A percentile compares a stretch with the other conserved stretches of the same genome.
Evolutionary conservation across 2,329 filamentous ascomycete species (phyloP).

Genomic region (Penicillium sp.): DNA sequence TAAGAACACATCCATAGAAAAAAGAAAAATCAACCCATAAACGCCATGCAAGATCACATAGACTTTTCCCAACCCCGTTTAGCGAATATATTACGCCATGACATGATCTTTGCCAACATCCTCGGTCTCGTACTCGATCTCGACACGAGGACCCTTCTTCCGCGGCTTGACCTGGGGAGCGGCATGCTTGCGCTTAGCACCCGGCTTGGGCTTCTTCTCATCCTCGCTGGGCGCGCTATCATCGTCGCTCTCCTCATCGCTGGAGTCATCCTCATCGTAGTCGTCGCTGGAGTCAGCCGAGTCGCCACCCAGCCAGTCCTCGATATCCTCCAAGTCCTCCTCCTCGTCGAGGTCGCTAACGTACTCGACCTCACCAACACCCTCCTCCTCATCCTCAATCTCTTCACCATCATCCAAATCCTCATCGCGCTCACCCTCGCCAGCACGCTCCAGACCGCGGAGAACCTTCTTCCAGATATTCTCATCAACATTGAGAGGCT

Average conservation of each 20-base stretch:
- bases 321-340: constrained; percentile 86
- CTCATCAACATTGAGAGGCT: constrained; percentile 93
- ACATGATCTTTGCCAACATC: constrained; percentile 58
- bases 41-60: constrained; percentile 40
- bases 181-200: constrained; percentile 61
- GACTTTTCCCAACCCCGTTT: constrained; percentile 27
- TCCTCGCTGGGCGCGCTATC: constrained; percentile 51
- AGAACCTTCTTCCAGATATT: constrained; percentile 97
- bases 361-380: constrained; percentile 82
- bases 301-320: constrained; percentile 88
- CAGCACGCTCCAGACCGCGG: constrained; percentile 82
- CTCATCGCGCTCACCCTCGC: constrained; percentile 79
- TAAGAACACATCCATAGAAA: constrained; percentile 20
- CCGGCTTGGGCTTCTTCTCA: constrained; percentile 48
- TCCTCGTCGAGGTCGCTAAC: constrained; percentile 84
- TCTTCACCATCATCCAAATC: constrained; percentile 87
- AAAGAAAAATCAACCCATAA: constrained; percentile 30
- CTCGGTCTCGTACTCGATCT: constrained; percentile 81
- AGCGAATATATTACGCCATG: constrained; percentile 39
- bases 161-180: constrained; percentile 58
- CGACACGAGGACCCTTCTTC: constrained; percentile 67
- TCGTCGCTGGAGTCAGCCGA: constrained; percentile 55
- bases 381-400: constrained; percentile 72
- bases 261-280: constrained; percentile 55
- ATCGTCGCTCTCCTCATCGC: constrained; percentile 58